Evolutionary conservation across 2,329 filamentous ascomycete genomes (phyloP).

Genomic region (Penicillium glabrum): DNA sequence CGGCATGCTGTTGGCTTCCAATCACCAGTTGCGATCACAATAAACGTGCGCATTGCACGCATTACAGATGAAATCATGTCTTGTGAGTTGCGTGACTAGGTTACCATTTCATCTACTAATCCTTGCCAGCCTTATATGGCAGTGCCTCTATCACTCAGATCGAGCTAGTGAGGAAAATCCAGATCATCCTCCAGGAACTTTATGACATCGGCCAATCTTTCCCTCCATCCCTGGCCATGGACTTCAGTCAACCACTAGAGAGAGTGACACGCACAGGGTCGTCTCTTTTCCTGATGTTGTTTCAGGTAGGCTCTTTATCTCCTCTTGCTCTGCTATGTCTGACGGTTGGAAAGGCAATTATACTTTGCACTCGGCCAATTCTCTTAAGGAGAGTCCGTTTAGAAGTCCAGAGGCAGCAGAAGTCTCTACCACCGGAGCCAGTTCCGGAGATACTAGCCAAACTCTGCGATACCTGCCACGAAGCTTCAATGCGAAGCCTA

Average conservation of each 20-base stretch:
- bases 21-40: slow-evolving; percentile 17
- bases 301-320: slow-evolving; percentile 3
- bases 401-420: slow-evolving; percentile 10
- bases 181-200: slow-evolving; percentile 16
- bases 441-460: slow-evolving; percentile 7
- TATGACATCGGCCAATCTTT: slow-evolving; percentile 17
- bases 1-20: slow-evolving; percentile 15
- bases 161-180: slow-evolving; percentile 17
- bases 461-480: slow-evolving; percentile 21
- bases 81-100: slow-evolving; percentile 1
- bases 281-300: slow-evolving; percentile 23
- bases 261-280: slow-evolving; percentile 21
- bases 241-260: slow-evolving; percentile 16
- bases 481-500: slow-evolving; percentile 20
- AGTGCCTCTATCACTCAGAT: slow-evolving; percentile 19
- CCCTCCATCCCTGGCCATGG: slow-evolving; percentile 11
- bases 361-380: slow-evolving; percentile 21
- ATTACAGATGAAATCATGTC: slow-evolving; percentile 25
- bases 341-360: slow-evolving; percentile 14
- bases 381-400: slow-evolving; percentile 17
- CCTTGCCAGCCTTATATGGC: slow-evolving; percentile 15
- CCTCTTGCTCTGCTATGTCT: background rate
- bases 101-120: background rate
- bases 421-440: background rate
- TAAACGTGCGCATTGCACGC: slow-evolving; percentile 22